phyloP scores from a whole-genome alignment of 1,284 basidiomycete genomes.

The Cystobasidium pallidum region DNA sequence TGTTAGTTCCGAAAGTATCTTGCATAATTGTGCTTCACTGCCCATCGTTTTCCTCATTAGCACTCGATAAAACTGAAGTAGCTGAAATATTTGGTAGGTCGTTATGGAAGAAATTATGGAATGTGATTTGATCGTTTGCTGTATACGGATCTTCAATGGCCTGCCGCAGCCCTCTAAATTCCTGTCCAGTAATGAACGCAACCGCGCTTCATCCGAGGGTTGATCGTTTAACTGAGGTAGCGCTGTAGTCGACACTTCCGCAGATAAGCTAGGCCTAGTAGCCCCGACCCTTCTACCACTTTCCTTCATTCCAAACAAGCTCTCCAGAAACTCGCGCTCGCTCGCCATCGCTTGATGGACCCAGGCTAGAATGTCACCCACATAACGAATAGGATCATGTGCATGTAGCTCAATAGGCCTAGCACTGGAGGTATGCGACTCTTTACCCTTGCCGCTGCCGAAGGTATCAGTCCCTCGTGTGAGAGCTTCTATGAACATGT shows the following conservation, averaged over 20 bases:
- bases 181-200: conserved; percentile 78
- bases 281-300: conserved; percentile 77
- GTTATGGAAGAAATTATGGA: conserved; percentile 77
- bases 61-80: conserved; percentile 89
- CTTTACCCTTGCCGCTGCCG: background rate
- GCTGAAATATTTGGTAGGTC: conserved; percentile 86
- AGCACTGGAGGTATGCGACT: conserved; percentile 63
- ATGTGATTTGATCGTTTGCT: conserved; percentile 88
- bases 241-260: conserved; percentile 6
- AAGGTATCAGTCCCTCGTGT: conserved; percentile 75
- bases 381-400: conserved; percentile 92
- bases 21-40: conserved; percentile 72
- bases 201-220: conserved; percentile 57
- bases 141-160: conserved; percentile 84
- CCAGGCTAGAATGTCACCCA: conserved; percentile 99
- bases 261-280: conserved; percentile 54
- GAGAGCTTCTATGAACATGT: conserved; percentile 80
- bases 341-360: conserved; percentile 93
- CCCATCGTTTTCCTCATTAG: conserved; percentile 94
- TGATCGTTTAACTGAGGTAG: conserved; percentile 15
- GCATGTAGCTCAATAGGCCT: conserved; percentile 96
- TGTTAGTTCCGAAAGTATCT: conserved; percentile 80
- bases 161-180: conserved; percentile 81
- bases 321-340: conserved; percentile 88
- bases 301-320: conserved; percentile 71